Evolutionary conservation across 1,284 basidiomycete genomes (phyloP), one percentile per base, ranked within the genome.

Genomic region (Melampsora americana): DNA sequence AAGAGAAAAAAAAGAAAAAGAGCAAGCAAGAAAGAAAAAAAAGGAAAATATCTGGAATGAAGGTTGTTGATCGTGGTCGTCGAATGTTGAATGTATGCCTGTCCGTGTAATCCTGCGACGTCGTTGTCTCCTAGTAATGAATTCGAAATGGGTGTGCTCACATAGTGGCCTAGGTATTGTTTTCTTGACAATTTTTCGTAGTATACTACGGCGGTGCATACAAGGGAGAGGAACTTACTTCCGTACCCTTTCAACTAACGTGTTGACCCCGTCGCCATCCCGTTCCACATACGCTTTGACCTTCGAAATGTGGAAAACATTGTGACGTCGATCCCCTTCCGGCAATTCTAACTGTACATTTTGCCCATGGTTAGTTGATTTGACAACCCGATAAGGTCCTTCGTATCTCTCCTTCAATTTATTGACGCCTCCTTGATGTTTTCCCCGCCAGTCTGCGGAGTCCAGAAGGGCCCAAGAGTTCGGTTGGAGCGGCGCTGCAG

Each of bases 91-190:
- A 35, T 35, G 5, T 35, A 35, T 35, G 35, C 35, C 9, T 35
- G 35, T 9, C 35, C 35, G 35, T 9, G 35, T 35, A 35, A 35
- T 35, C 35, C 35, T 35, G 9, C 3, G 35, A 35, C 35, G 35
- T 35, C 35, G 35, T 35, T 9, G 35, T 9, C 35, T 4, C 35
- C 35, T 35, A 35, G 35, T 3, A 35, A 35, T 35, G 35, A 35
- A 35, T 3, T 35, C 35, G 35, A 35, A 35, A 35, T 35, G 35
- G 30, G n/a, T 28, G 64, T 39, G 64, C 64, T 66, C 64, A 66
- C 64, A 39, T 5, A 35, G 64, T 66, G 64, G 64, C 64, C 64
- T 18, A 39, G 64, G 64, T 66, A 32, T 32, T 32, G 64, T 66
- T 66, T 66, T 66, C n/a, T n/a, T n/a, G n/a, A n/a, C n/a, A n/a